Base-by-base conservation (phyloP, 495 filamentous ascomycete genomes). In the Choiromyces venosus region DNA sequence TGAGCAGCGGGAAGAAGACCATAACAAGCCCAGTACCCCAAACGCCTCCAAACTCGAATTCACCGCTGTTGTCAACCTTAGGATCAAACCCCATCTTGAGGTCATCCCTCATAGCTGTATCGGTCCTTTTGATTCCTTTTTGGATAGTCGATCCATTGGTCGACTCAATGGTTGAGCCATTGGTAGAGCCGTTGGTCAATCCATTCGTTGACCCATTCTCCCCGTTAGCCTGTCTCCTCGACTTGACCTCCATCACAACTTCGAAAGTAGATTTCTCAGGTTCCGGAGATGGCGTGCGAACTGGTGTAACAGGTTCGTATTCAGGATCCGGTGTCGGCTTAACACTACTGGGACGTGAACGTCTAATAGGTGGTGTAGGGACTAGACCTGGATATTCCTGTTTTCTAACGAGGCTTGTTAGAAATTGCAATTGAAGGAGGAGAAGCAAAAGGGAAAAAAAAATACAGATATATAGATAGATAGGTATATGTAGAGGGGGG, bases 41-140 rank as follows among this genome's bases (percentile, higher is more conserved):
- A 2, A 92, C 89, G 72, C 95, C 95, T 72, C 93, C 93, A 79
- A 99, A 97, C 80, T 99, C 95, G 80, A 91, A 92, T 71, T 91
- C 86, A 66, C 90, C 91, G 68, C 90, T 92, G 80, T 88, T 85
- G 83, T 97, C 93, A 73, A 97, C 80, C 82, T 88, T 92, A 74
- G 89, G 91, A 79, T 97, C 91, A 76, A 86, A 85, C 68, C 88
- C 89, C 71, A 87, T 37, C 37, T 64, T 73, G 25, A 37, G 87
- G 74, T 82, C 84, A 89, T 56, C 87, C 90, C 42, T 90, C 90
- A 76, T 92, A 89, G 68, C 91, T 82, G 61, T 90, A 75, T 70
- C 84, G 84, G 7, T 85, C 82, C 71, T 82, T 73, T 64, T 81
- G 76, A 74, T 1, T 46, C n/a, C 18, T 21, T 6, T 71, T 21